Evolutionary conservation across 2,329 filamentous ascomycete genomes (phyloP), one percentile per base, ranked within the genome.

Genomic region (Monosporascus sp.): DNA sequence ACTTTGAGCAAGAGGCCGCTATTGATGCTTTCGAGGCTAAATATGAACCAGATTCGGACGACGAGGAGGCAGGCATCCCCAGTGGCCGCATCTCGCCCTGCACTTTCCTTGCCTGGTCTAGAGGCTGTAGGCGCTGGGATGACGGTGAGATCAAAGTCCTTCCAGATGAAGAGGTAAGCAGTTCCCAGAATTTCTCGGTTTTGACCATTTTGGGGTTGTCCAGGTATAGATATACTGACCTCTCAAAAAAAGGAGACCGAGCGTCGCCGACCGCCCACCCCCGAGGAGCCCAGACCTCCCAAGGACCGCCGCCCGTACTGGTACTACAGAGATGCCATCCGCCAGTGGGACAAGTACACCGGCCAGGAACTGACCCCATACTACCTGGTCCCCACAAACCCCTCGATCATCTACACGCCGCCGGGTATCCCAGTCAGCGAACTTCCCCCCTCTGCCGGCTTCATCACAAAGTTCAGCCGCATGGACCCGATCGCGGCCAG

Each of bases 81-180:
- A 60, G 65, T 4, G 68, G 66, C 1, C 69, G 68, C 1, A 71
- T 79, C 27, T 72, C 70, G 0, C 72, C 74, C 1, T 71, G 66
- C 54, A 75, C 70, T 0, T 79, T 78, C 52, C 63, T 68, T 14
- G 58, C 65, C 2, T 71, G 68, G 65, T 60, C 72, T 35, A 58
- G 71, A 53, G 73, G 71, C 49, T 65, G 65, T 38, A 55, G 65
- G 55, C 61, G 66, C 51, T 67, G 63, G 63, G 63, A 71, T 17
- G 56, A 57, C 2, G 49, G 49, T 11, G 46, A 56, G 7, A 47
- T 54, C 14, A 58, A 62, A 26, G 49, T 69, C 62, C 51, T 48
- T 70, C 58, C 74, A 86, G 6, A 40, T 1, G 44, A 56, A 14
- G 31, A 35, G n/a, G 60, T 62, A 56, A 57, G 57, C 52, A 9